phyloP scores from a whole-genome alignment of 176 grass and related monocot species.

The maize (Zea mays) region DNA sequence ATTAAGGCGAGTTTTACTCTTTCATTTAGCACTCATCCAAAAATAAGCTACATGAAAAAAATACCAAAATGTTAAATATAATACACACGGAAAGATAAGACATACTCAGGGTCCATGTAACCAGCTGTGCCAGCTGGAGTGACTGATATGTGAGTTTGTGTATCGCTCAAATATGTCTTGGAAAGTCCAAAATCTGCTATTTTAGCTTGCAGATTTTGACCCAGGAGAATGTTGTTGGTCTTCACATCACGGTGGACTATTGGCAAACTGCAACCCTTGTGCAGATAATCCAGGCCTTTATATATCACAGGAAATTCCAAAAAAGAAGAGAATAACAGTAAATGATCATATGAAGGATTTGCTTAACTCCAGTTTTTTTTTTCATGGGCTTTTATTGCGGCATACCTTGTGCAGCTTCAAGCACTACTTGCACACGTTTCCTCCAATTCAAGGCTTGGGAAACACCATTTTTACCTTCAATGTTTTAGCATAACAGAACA shows the following conservation, averaged over 20 bases:
- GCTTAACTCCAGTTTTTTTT: background rate
- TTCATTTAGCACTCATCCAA: background rate
- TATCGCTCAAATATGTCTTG: conserved; percentile 20
- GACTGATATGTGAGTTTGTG: conserved; percentile 3
- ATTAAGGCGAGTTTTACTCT: background rate
- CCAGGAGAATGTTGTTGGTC: conserved; percentile 49
- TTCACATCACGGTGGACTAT: conserved; percentile 61
- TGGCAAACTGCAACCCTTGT: conserved; percentile 36
- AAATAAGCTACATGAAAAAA: background rate
- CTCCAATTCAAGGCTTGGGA: conserved; percentile 6
- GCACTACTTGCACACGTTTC: conserved; percentile 12
- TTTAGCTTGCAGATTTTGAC: conserved; percentile 38
- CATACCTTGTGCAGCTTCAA: conserved; percentile 46
- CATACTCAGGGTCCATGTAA: conserved; percentile 57
- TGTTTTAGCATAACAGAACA: background rate
- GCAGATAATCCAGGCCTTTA: conserved; percentile 57
- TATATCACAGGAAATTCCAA: conserved; percentile 1
- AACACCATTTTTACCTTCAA: background rate
- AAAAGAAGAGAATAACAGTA: background rate
- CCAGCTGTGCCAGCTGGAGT: conserved; percentile 34
- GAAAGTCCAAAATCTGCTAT: conserved; percentile 50
- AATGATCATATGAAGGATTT: background rate
- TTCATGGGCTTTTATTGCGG: background rate
- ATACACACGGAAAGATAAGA: background rate
- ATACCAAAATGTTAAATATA: background rate